Percentiles rank a stretch among this genome's conserved stretches.
These are phyloP conservation scores for Amphibolis antarctica DNA, from an alignment of 106 monocot genomes.

Conservation along the genomic window DNA sequence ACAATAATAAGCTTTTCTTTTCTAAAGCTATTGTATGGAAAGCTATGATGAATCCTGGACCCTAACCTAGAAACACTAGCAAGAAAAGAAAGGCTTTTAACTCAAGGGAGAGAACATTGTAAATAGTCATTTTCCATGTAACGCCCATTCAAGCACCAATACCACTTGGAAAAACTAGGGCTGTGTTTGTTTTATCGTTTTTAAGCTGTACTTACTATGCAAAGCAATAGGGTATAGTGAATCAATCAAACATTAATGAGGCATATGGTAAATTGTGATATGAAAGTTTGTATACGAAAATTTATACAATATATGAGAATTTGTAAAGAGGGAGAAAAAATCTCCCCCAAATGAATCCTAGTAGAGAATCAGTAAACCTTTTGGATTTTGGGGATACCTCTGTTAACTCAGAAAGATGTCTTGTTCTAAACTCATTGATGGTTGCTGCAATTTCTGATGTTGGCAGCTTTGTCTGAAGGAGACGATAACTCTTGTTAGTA, in stretches of 20 bases:
- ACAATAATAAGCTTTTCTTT: background rate
- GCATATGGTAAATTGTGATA: too few relatives aligned
- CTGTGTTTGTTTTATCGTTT: too few relatives aligned
- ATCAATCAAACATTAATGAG: too few relatives aligned
- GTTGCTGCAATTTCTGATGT: conserved; percentile 85
- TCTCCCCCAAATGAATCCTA: too few relatives aligned
- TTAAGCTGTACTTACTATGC: too few relatives aligned
- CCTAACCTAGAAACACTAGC: background rate
- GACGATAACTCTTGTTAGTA: background rate
- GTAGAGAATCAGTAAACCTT: too few relatives aligned
- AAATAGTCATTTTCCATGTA: too few relatives aligned
- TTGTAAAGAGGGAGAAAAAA: too few relatives aligned
- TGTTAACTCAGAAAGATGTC: conserved; percentile 96
- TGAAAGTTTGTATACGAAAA: too few relatives aligned
- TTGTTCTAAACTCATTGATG: conserved; percentile 83
- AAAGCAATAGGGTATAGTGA: too few relatives aligned
- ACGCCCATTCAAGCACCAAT: background rate
- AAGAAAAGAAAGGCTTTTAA: background rate
- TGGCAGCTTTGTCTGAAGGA: conserved; percentile 67
- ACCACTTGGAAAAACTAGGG: background rate
- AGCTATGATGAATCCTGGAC: background rate
- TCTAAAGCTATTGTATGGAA: background rate
- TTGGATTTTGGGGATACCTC: conserved; percentile 39
- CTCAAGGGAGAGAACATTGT: background rate
- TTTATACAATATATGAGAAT: too few relatives aligned